Base-by-base conservation (phyloP, 2,329 filamentous ascomycete genomes). In the Apiospora kogelbergensis region DNA sequence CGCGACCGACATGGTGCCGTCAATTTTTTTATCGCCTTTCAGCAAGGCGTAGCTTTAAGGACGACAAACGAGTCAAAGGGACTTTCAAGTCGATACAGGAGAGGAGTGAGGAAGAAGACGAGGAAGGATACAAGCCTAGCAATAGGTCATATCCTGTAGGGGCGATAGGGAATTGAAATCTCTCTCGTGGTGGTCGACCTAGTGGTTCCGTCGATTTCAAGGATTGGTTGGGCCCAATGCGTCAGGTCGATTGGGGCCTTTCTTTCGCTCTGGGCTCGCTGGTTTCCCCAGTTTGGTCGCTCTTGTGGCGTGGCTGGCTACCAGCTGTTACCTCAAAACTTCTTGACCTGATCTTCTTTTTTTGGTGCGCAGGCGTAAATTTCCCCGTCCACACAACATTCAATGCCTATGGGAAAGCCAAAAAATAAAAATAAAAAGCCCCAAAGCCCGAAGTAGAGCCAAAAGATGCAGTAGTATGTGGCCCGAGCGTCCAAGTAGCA, bases 1-100 rank as follows among this genome's bases (percentile, higher is more conserved):
- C 82, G 83, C 86, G 85, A 89, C 85, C 83, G 86, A 88, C 86
- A 89, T 89, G 79, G 82, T 88, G 86, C 83, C 85, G 82, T 81
- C 81, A 76, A 79, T 82, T 82, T 53, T 33, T 33, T 83, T 80
- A 81, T 85, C 84, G 84, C 85, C 85, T 86, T 82, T 79, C 77
- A 79, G 78, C 77, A 82, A 84, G 82, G 82, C 82, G 82, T 80
- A 78, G 75, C 77, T 78, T 73, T 53, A 68, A 70, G 72, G 72
- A 75, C 76, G 76, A 77, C 77, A 76, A 73, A 76, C 76, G 65
- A 48, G 53, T 60, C 53, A 60, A 60, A 60, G 17, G 20, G 53
- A 60, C 53, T 33, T 37, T 60, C 48, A 60, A 71, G 71, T 75
- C 73, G 75, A 73, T 74, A 72, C 72, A 69, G 71, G 71, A 68